Percentiles rank a stretch among this genome's conserved stretches.
Conservation (phyloP, 2,329 filamentous ascomycete species). For the Penicillium sp. region DNA sequence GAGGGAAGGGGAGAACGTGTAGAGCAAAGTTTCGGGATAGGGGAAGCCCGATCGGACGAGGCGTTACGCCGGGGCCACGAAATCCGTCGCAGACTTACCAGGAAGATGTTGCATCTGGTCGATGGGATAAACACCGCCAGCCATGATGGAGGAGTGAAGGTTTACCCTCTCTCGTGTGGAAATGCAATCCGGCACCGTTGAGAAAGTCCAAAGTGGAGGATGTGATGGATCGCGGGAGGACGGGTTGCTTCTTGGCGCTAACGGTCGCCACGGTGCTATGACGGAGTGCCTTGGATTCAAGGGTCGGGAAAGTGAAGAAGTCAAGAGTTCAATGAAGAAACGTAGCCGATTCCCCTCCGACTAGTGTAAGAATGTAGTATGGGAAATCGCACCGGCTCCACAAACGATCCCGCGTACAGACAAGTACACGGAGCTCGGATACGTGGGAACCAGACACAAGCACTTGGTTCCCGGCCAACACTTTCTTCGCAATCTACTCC, state of each 20-base stretch:
- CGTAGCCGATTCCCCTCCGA: too few relatives aligned
- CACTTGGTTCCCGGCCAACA: too few relatives aligned
- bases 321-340: background rate
- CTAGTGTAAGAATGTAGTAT: too few relatives aligned
- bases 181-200: background rate
- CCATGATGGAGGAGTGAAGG: constrained; percentile 18
- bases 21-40: background rate
- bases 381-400: too few relatives aligned
- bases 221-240: constrained; percentile 8
- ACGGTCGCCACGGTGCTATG: background rate
- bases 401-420: too few relatives aligned
- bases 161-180: background rate
- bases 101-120: constrained; percentile 21
- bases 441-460: too few relatives aligned
- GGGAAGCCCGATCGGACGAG: background rate
- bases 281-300: background rate
- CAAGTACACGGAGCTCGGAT: too few relatives aligned
- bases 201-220: constrained; percentile 4
- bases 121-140: constrained; percentile 29
- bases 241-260: background rate
- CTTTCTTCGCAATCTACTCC: background rate
- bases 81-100: constrained; percentile 13
- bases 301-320: background rate
- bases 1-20: background rate
- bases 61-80: background rate